A percentile compares a stretch with the other conserved stretches of the same genome.
Evolutionary conservation across 352 stramenopile species (phyloP).

Genomic region (Pseudoperonospora humuli): DNA sequence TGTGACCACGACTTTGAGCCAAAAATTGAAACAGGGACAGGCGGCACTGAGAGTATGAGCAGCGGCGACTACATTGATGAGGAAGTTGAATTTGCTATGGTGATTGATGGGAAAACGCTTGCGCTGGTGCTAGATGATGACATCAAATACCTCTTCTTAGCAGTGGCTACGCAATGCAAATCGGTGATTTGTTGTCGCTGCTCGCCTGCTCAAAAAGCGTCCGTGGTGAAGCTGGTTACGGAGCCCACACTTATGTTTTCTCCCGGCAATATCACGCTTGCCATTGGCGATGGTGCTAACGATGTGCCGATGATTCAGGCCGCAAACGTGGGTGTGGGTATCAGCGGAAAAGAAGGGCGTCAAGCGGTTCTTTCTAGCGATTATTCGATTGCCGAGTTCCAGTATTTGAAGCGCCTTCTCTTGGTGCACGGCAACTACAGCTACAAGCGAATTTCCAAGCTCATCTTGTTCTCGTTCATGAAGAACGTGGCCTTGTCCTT

Average conservation of each 20-base stretch:
- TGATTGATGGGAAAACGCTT: slow-evolving; percentile 85
- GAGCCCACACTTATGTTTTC: slow-evolving; percentile 86
- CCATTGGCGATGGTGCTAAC: slow-evolving; percentile 81
- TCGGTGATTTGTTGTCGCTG: slow-evolving; percentile 86
- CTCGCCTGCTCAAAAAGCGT: slow-evolving; percentile 78
- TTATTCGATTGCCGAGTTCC: slow-evolving; percentile 80
- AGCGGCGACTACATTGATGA: slow-evolving; percentile 61
- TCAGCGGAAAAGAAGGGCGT: slow-evolving; percentile 80
- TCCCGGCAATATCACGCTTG: slow-evolving; percentile 79
- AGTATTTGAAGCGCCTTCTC: slow-evolving; percentile 71
- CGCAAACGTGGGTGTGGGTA: slow-evolving; percentile 78
- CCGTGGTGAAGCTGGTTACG: slow-evolving; percentile 81
- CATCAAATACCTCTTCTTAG: slow-evolving; percentile 86
- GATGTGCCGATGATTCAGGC: slow-evolving; percentile 87
- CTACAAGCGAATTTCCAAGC: slow-evolving; percentile 87
- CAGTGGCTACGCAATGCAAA: slow-evolving; percentile 84
- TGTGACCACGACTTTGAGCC: slow-evolving; percentile 68
- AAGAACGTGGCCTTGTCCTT: slow-evolving; percentile 83
- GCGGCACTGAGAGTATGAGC: slow-evolving; percentile 22
- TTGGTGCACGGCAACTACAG: slow-evolving; percentile 87
- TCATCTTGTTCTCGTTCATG: slow-evolving; percentile 87
- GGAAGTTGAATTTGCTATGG: slow-evolving; percentile 83
- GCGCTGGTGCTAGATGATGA: slow-evolving; percentile 79
- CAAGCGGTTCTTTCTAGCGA: slow-evolving; percentile 82
- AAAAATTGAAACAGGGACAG: slow-evolving; percentile 32